Evolutionary conservation across 441 rosid genomes (phyloP), one percentile per base, ranked within the genome.

Genomic region (Rhodomyrtus psidioides): DNA sequence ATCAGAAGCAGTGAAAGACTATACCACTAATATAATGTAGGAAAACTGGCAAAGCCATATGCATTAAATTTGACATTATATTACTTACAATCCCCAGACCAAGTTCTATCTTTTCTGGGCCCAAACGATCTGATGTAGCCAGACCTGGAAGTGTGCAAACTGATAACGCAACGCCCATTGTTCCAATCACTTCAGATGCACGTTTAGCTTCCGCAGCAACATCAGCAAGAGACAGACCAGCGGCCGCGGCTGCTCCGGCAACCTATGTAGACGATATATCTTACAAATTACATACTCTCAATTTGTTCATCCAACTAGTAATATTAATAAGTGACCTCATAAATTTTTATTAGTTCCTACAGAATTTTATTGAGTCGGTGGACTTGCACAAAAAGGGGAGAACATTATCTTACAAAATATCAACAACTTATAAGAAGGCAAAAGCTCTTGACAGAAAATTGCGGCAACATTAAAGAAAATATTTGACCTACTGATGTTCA

Each of bases 201-300:
- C 79, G 91, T 90, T 92, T 92, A 84, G 99, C 99, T 92, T 97
- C 99, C 34, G 93, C 92, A 59, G 98, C 93, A 90, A 96, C 99
- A 85, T 92, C 93, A 82, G 90, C 90, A 53, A 97, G 97, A 88
- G 98, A 91, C 86, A 94, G 94, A 84, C 99, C 98, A 84, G 95
- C 94, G 39, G 96, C 94, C 39, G 99, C 99, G 62, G 99, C 98
- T 88, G 99, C 99, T 60, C 99, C 99, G 81, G 99, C 99, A 92
- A 97, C 92, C 99, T 97, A 84, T 89, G 76, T 79, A 65, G 23
- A 65, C 7, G 34, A 65, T 26, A 16, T 65, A 65, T 34, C 76
- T 65, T 34, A 65, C 76, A 65, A 65, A 19, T 65, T 19, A 65
- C 4, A 9, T 17, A 65, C 7, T 34, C 46, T 34, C 46, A 65